A percentile compares a stretch with the other conserved stretches of the same genome.
Conservation (phyloP, 1,284 basidiomycete genomes). For the Uromyces viciae-fabae region DNA sequence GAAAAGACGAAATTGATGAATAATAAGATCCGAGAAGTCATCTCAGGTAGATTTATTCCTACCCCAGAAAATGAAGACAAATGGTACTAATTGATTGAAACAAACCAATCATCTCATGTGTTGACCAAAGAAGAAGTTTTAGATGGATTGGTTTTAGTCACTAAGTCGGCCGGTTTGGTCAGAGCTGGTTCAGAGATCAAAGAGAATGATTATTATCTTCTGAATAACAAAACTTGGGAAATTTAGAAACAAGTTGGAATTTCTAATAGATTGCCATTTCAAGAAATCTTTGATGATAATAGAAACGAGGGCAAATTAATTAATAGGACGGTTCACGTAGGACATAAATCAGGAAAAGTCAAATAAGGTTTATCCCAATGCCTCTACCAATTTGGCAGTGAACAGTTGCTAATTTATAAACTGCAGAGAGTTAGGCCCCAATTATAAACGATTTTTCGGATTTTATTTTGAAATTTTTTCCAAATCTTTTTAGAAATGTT, state of each 20-base stretch:
- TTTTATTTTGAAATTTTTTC: no score
- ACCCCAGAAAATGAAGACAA: background rate
- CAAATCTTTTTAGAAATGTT: no score
- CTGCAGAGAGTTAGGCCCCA: no score
- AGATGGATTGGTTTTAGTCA: slow-evolving; percentile 36
- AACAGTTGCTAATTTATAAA: no score
- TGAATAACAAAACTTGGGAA: background rate
- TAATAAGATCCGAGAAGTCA: background rate
- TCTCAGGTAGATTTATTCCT: background rate
- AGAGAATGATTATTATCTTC: background rate
- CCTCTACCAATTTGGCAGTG: no score
- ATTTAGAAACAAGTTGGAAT: slow-evolving; percentile 23
- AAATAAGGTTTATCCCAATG: no score
- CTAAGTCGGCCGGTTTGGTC: background rate
- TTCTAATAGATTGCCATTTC: slow-evolving; percentile 11
- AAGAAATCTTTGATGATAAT: slow-evolving; percentile 27
- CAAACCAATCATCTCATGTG: no score
- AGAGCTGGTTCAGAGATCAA: slow-evolving; percentile 19
- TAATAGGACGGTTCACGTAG: no score
- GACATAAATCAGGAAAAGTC: no score
- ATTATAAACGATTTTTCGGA: no score
- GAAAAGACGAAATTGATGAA: slow-evolving; percentile 4
- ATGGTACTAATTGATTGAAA: background rate
- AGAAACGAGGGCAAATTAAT: background rate
- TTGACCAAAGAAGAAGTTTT: slow-evolving; percentile 18